Evolutionary conservation across 371 early-diverging fungal species (phyloP), one percentile per base, ranked within the genome.

Genomic region (Mortierella sp.): DNA sequence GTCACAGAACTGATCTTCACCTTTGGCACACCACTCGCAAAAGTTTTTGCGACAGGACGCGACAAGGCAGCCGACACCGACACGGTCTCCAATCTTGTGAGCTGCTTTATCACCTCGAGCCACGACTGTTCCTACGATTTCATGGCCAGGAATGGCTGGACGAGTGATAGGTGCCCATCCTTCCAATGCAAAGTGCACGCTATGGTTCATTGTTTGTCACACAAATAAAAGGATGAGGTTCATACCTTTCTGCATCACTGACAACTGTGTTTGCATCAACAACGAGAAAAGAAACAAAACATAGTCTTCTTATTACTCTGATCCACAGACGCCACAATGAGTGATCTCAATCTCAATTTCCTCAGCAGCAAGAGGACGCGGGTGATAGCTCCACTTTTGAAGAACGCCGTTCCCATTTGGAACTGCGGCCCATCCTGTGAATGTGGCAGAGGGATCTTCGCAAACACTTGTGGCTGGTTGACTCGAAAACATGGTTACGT

Each of bases 121-220:
- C 9, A 84, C 80, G 31, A 92, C 80, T 9, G 81, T 68, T 64
- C 92, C 92, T 32, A 92, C 82, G 27, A 91, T 88, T 70, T 92
- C 92, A 59, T 94, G 94, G 24, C 94, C 94, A 12, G 90, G 83
- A 21, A 93, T 85, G 63, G 88, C 86, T 5, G 94, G 92, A 64
- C 80, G 86, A 19, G 81, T 76, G 31, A 48, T 32, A 5, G 75
- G 62, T 0, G 84, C 81, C 89, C 89, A 90, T 15, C 86, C 90
- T 15, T 70, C 60, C 42, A 82, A 82, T 53, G 88, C 60, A 28
- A 89, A 90, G 71, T 91, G 91, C 44, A 89, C 60, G 53, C 83
- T 83, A 15, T 42, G n/a, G n/a, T n/a, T n/a, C n/a, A n/a, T n/a
- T n/a, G n/a, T n/a, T n/a, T n/a, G n/a, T n/a, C n/a, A n/a, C n/a